Evolutionary conservation across 2,329 filamentous ascomycete genomes (phyloP), one percentile per base, ranked within the genome.

Genomic region (Fusarium mangiferae): DNA sequence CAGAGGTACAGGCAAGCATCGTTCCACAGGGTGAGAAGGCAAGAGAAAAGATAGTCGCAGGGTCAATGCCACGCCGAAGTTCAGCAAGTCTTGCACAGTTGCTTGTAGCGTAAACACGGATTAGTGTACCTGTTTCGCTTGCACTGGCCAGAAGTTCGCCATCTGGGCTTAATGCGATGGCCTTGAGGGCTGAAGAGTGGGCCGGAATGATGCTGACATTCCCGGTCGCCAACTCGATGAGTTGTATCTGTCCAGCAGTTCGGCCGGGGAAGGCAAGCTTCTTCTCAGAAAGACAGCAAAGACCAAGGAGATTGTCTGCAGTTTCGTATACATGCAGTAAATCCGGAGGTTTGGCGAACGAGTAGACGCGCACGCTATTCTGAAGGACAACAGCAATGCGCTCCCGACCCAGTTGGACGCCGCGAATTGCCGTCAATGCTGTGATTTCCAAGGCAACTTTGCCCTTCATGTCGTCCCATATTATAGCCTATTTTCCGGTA

Each of bases 131-230:
- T 75, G 89, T 94, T 82, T 98, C 94, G 81, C 95, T 98, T 17
- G 96, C 96, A 3, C 95, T 98, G 20, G 95, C 96, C 36, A 98
- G 85, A 22, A 97, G 83, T 55, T 94, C 90, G 7, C 94, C 95
- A 79, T 98, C 93, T 0, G 87, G 88, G 75, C 94, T 97, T 41
- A 99, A 85, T 17, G 92, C 89, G 74, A 99, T 87, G 46, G 95
- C 94, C 68, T 93, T 90, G 24, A 99, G 85, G 0, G 93, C 87
- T 2, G 93, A 92, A 9, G 92, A 91, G 81, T 99, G 96, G 7
- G 96, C 96, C 2, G 95, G 94, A 67, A 98, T 94, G 81, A 99
- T 98, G 84, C 93, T 97, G 73, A 98, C 94, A 77, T 94, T 96
- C 56, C 91, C 91, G 0, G 91, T 94, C 24, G 87, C 86, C 17